These are phyloP conservation scores for Coemansia sp. DNA, from an alignment of 192 early-diverging fungal genomes.

Conservation along the genomic window DNA sequence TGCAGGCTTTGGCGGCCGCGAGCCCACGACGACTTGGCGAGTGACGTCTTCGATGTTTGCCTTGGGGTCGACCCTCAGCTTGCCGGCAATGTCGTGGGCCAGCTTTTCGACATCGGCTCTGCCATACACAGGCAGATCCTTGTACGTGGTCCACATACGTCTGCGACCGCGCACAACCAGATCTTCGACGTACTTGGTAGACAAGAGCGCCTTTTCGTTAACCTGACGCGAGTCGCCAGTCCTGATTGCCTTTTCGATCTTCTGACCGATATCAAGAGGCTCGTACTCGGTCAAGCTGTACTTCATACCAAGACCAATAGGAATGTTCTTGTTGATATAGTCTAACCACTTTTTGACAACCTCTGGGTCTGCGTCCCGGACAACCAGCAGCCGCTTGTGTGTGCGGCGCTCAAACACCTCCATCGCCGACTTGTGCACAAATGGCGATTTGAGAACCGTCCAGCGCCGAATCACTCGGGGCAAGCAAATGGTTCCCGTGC, in stretches of 20 bases:
- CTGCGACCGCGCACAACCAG: conserved; percentile 35
- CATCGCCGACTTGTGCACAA: conserved; percentile 94
- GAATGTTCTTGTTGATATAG: conserved; percentile 80
- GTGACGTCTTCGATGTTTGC: conserved; percentile 50
- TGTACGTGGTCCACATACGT: conserved; percentile 39
- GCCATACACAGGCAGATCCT: conserved; percentile 41
- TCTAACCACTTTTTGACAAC: conserved; percentile 73
- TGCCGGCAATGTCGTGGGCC: conserved; percentile 21
- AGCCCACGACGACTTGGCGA: conserved; percentile 24
- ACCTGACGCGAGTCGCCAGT: conserved; percentile 23
- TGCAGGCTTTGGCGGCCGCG: conserved; percentile 15
- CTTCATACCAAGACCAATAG: conserved; percentile 81
- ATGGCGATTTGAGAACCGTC: conserved; percentile 90
- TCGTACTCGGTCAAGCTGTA: conserved; percentile 73
- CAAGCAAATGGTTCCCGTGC: conserved; percentile 67
- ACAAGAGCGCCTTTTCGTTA: conserved; percentile 17
- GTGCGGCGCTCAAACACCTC: conserved; percentile 95
- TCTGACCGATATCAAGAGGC: conserved; percentile 43
- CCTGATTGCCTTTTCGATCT: conserved; percentile 35
- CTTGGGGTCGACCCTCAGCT: conserved; percentile 33
- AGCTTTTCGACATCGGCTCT: conserved; percentile 30
- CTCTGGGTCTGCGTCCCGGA: conserved; percentile 75
- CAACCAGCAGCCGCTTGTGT: conserved; percentile 75
- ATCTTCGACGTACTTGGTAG: conserved; percentile 18
- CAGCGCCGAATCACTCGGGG: conserved; percentile 74